phyloP scores from a whole-genome alignment of 345 rosid genomes.

The Capsella bursapastoris region DNA sequence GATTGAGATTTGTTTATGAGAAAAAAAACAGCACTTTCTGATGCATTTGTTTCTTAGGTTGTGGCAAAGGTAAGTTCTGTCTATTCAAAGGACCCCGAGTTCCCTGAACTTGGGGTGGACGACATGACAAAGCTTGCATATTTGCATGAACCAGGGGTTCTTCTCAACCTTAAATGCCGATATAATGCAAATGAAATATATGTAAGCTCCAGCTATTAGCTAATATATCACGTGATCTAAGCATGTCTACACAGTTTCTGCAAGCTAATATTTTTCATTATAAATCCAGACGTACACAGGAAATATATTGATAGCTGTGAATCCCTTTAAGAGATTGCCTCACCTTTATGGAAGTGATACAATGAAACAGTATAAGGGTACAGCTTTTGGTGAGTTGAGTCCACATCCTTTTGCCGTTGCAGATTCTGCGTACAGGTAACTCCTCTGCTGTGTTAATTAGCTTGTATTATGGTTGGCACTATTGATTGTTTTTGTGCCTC shows the following conservation, averaged over 20 bases:
- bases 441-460: neutral
- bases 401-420: conserved; percentile 99
- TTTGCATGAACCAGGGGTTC: conserved; percentile 96
- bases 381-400: conserved; percentile 80
- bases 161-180: conserved; percentile 79
- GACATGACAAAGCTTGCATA: conserved; percentile 98
- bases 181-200: conserved; percentile 86
- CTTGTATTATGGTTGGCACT: conserved; percentile 18
- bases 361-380: conserved; percentile 91
- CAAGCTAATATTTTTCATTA: conserved; percentile 9
- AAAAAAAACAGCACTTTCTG: conserved; percentile 6
- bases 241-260: neutral
- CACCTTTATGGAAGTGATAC: conserved; percentile 79
- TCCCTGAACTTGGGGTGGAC: conserved; percentile 86
- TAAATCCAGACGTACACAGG: conserved; percentile 87
- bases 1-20: conserved; percentile 13
- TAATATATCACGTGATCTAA: neutral
- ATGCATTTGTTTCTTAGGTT: conserved; percentile 54
- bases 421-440: conserved; percentile 93
- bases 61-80: conserved; percentile 62
- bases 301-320: conserved; percentile 94
- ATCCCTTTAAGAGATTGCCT: conserved; percentile 85
- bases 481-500: conserved; percentile 18
- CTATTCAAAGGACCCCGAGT: conserved; percentile 84
- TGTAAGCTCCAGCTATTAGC: conserved; percentile 55